Base-by-base conservation (phyloP, 768 basidiomycete species). In the Tubosaeta brunneosetosa region DNA sequence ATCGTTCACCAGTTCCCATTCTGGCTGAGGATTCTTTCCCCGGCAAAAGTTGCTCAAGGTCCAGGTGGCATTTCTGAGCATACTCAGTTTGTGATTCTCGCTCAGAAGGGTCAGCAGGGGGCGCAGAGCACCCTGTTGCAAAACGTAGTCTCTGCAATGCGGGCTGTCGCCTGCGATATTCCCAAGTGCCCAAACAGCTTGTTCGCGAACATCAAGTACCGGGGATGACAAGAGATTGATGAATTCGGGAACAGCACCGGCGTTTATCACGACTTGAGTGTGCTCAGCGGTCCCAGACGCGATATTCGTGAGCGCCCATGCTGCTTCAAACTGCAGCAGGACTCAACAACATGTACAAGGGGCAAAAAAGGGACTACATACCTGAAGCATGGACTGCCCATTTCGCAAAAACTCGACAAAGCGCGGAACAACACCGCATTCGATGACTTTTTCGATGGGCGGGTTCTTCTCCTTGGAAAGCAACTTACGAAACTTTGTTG, bases 401-500 rank as follows among this genome's bases (percentile, higher is more conserved):
- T 73, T 79, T 61, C 82, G 79, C 59, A 99, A 75, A 73, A 99
- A 98, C 70, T 97, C 86, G 42, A 99, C 97, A 61, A 99, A 98
- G 53, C 95, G 90, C 55, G 92, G 89, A 36, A 99, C 92, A 38
- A 99, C 97, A 52, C 92, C 90, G 71, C 94, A 97, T 62, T 94
- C 91, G 69, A 95, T 98, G 61, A 99, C 97, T 70, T 86, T 85
- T 71, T 99, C 97, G 68, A 99, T 99, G 17, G 95, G 97, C 44
- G 97, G 97, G 70, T 97, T 99, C 78, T 94, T 95, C 77, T 99
- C 97, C 76, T 99, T 99, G 60, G 94, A 97, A 58, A 99, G 83
- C 37, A 99, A 81, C 74, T 97, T 99, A 64, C 97, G 87, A 80
- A 98, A 98, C 74, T 91, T 95, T 66, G 92, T 97, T 16, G 97